A percentile compares a stretch with the other conserved stretches of the same genome.
Conservation (phyloP, 768 basidiomycete genomes). For the Leccinum boreale region DNA sequence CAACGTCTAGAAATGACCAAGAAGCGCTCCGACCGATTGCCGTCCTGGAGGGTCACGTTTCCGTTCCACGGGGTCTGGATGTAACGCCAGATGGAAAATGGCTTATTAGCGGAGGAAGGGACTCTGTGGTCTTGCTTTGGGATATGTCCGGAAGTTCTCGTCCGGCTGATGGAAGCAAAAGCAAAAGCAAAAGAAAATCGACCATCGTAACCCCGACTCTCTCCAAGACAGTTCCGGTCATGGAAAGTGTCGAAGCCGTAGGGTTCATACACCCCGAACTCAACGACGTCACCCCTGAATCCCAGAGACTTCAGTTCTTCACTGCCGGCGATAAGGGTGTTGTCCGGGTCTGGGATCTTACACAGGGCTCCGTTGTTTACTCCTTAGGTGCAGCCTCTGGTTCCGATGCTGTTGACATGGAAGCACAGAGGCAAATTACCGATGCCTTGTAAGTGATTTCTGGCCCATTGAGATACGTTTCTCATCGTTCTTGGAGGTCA, state of each 20-base stretch:
- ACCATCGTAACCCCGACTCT: conserved; percentile 53
- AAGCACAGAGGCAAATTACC: conserved; percentile 82
- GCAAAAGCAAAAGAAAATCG: conserved; percentile 40
- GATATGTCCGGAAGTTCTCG: conserved; percentile 46
- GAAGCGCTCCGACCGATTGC: conserved; percentile 63
- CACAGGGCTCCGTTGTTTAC: conserved; percentile 58
- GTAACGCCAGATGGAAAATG: conserved; percentile 83
- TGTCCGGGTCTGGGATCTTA: conserved; percentile 81
- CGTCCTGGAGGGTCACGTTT: conserved; percentile 93
- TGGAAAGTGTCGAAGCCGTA: conserved; percentile 86
- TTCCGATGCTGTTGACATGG: conserved; percentile 42
- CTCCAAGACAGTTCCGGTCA: conserved; percentile 73
- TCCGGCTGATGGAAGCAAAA: conserved; percentile 15
- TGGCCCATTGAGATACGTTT: conserved; percentile 1
- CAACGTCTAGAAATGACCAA: conserved; percentile 53
- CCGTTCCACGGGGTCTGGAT: conserved; percentile 88
- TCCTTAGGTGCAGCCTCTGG: conserved; percentile 49
- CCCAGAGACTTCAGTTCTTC: conserved; percentile 60
- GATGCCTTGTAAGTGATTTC: conserved; percentile 67
- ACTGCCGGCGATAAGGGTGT: conserved; percentile 91
- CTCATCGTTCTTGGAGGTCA: conserved; percentile 31
- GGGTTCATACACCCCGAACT: conserved; percentile 61
- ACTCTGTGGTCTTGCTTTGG: conserved; percentile 93
- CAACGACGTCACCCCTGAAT: conserved; percentile 34
- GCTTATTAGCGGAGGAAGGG: conserved; percentile 88